Evolutionary conservation across 495 filamentous ascomycete species (phyloP), one percentile per base, ranked within the genome.

Genomic region (Pyrenopolyporus hunteri): DNA sequence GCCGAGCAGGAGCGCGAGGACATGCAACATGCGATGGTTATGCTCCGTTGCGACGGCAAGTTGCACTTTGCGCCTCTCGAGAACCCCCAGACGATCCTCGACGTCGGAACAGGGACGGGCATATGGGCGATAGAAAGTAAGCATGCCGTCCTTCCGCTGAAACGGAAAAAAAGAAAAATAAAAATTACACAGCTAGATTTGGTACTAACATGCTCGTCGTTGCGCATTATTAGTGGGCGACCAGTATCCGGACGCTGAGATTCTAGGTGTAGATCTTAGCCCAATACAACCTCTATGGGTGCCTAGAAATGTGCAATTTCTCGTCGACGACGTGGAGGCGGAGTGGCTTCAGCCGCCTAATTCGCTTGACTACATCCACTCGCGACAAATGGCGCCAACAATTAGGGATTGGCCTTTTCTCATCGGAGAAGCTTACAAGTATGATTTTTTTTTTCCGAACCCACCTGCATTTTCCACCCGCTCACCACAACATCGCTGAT

Each of bases 231-330:
- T 59, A 78, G 77, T 80, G 70, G 67, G 78, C 3, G 83, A 88
- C 45, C 63, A 79, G 19, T 81, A 78, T 68, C 69, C 69, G 32
- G 63, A 49, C 14, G 63, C 66, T 44, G 76, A 79, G 14, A 73
- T 87, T 17, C 59, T 84, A 36, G 87, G 86, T 8, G 81, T 85
- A 28, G 87, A 89, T 66, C 77, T 89, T 37, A 83, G 80, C 20
- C 77, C 82, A 1, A 85, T 85, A 57, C 83, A 85, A 52, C 82
- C 83, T 0, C 42, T 65, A 39, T 80, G 79, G 77, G 73, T 80
- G 0, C 81, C 81, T 3, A 76, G 79, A 5, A 85, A 84, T 51
- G 74, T 80, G 40, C 73, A 77, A 25, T 86, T 86, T 63, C 74
- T 81, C 61, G 71, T 86, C 39, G 83, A 85, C 66, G 83, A 87